These are phyloP conservation scores for Aspergillus nanangensis DNA, from an alignment of 495 filamentous ascomycete genomes.

Conservation along the genomic window DNA sequence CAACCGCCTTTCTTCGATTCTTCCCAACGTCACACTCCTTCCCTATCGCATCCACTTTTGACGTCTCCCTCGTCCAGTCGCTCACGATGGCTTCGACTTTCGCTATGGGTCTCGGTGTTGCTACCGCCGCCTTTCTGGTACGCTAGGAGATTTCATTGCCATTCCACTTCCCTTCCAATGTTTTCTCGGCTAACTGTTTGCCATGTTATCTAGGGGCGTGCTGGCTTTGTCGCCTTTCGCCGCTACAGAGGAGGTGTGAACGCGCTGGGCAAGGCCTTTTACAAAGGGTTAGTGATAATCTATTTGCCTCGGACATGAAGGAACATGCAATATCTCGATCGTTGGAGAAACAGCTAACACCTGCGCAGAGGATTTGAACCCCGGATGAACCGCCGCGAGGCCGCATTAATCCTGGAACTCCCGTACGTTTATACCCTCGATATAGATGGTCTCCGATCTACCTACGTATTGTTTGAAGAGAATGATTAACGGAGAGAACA, in stretches of 20 bases:
- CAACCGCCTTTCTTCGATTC: constrained; percentile 7
- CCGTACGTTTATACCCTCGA: constrained; percentile 52
- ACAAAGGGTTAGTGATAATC: constrained; percentile 63
- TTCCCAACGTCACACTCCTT: constrained; percentile 10
- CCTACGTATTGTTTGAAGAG: too few species aligned
- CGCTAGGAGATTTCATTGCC: constrained; percentile 15
- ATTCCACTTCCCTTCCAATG: background rate
- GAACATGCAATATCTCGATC: background rate
- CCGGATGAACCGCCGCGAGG: constrained; percentile 88
- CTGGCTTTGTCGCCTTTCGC: constrained; percentile 82
- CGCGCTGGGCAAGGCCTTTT: constrained; percentile 83
- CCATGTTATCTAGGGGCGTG: constrained; percentile 63
- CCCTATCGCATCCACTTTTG: background rate
- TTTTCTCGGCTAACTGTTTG: constrained; percentile 9
- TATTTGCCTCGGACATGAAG: background rate
- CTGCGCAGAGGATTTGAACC: constrained; percentile 72
- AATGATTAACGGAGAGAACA: constrained; percentile 32
- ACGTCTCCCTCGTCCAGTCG: background rate
- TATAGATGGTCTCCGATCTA: background rate
- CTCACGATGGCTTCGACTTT: constrained; percentile 68
- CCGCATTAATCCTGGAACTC: constrained; percentile 84
- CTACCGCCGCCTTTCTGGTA: constrained; percentile 73
- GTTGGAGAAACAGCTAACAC: constrained; percentile 8
- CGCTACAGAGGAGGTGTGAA: constrained; percentile 73
- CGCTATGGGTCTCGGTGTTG: constrained; percentile 74